These are phyloP conservation scores for Xylariaceae sp. DNA, from an alignment of 2,329 filamentous ascomycete species.

Conservation along the genomic window DNA sequence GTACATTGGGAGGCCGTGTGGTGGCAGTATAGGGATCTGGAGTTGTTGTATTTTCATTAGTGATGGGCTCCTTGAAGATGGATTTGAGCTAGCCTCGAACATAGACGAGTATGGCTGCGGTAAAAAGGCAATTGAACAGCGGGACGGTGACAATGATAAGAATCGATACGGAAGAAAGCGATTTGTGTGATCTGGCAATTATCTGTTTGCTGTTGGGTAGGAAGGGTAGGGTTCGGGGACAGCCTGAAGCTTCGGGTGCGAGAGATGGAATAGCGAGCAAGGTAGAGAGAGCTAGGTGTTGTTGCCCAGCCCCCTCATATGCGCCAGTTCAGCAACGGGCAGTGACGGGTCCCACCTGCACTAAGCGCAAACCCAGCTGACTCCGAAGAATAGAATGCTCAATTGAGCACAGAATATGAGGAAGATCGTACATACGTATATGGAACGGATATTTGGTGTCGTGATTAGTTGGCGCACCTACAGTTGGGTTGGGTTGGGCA, in stretches of 20 bases:
- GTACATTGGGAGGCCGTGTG: not conserved
- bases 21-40: not conserved
- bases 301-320: constrained; percentile 18
- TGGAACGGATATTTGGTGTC: not conserved
- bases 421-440: not conserved
- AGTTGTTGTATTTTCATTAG: not conserved
- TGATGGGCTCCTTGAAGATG: not conserved
- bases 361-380: constrained; percentile 9
- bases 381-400: no score
- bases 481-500: constrained; percentile 8
- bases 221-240: constrained; percentile 3
- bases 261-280: no score
- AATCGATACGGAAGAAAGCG: not conserved
- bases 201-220: constrained; percentile 2
- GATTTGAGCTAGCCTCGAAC: not conserved
- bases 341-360: constrained; percentile 9
- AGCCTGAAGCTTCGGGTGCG: not conserved
- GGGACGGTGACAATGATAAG: no score
- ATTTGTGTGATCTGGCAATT: not conserved
- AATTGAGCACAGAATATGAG: not conserved
- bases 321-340: constrained; percentile 14
- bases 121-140: not conserved
- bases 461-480: not conserved
- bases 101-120: not conserved
- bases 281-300: no score